Conservation (phyloP, 73 alveolate genomes). For the Halteria grandinella region DNA sequence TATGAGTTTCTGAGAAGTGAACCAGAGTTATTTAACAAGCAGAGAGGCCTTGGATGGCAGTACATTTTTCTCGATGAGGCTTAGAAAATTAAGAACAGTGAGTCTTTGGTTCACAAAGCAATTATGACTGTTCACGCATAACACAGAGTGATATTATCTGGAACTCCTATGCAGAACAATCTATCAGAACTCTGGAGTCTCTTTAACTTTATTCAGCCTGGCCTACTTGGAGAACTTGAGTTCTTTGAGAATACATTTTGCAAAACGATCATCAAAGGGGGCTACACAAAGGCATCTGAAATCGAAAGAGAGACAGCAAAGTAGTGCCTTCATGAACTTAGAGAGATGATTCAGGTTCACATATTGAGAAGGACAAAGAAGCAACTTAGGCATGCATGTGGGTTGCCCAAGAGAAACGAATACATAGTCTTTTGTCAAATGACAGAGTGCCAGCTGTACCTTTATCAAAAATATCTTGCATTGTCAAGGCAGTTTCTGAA, state of each 20-base stretch:
- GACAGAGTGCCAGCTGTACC: slow-evolving; percentile 57
- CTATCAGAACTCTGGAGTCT: slow-evolving; percentile 78
- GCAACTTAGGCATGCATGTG: slow-evolving; percentile 56
- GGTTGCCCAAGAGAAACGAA: slow-evolving; percentile 71
- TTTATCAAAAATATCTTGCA: slow-evolving; percentile 13
- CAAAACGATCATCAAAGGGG: slow-evolving; percentile 69
- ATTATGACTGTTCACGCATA: slow-evolving; percentile 78
- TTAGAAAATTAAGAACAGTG: slow-evolving; percentile 91
- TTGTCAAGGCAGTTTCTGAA: background rate
- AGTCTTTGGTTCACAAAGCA: slow-evolving; percentile 65
- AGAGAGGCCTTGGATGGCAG: slow-evolving; percentile 59
- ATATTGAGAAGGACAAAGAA: slow-evolving; percentile 81
- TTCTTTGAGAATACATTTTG: slow-evolving; percentile 70
- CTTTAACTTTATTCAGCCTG: slow-evolving; percentile 82
- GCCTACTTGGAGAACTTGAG: slow-evolving; percentile 70
- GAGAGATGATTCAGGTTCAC: slow-evolving; percentile 71
- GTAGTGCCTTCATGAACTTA: slow-evolving; percentile 60
- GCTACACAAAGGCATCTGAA: slow-evolving; percentile 65
- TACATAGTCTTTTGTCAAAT: slow-evolving; percentile 71
- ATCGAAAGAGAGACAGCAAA: slow-evolving; percentile 63
- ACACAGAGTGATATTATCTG: slow-evolving; percentile 85
- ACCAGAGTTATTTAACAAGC: slow-evolving; percentile 21
- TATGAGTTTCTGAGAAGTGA: slow-evolving; percentile 71
- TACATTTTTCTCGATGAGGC: slow-evolving; percentile 95
- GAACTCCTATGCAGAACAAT: slow-evolving; percentile 71